Base-by-base conservation (phyloP, 1,139 yeast genomes). In the Hemisphaericaspora lyxosophila region DNA sequence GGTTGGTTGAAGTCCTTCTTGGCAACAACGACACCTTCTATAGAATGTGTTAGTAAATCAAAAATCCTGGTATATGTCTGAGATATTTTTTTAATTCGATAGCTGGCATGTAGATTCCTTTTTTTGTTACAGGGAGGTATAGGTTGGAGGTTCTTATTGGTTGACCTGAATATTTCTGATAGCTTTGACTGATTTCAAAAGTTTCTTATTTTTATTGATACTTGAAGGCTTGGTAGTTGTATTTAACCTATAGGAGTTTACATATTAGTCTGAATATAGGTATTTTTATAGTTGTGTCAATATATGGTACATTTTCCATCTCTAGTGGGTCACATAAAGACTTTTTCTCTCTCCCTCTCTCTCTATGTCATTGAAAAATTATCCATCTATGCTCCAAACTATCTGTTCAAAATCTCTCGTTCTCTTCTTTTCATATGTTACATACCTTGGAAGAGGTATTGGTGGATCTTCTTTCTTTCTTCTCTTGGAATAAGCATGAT, bases 391-490 rank as follows among this genome's bases (percentile, higher is more conserved):
- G n/a, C 23, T 28, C 18, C 23, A 20, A 13, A 12, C 15, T 26
- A 14, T 26, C 29, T 26, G 8, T 26, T 14, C 18, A 12, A 14
- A 26, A 8, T 24, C 26, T 12, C 12, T n/a, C 20, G 11, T 33
- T 16, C 12, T 31, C 40, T 31, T 18, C 19, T 32, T 30, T 36
- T 32, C 39, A 14, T 20, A 8, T 13, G 16, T 19, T 58, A 85
- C 92, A 71, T 83, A 85, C 95, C 94, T 79, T 88, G 92, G 87
- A 89, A 90, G 78, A 92, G 94, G 86, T 90, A 85, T 76, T 85
- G 87, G 94, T 88, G 96, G 75, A 92, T 92, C 92, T 87, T 88
- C 82, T 87, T 88, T 85, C 98, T 90, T 76, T 92, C 97, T 78
- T 87, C 95, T 81, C 87, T 90, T 78, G 98, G 97, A 83, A 92